Evolutionary conservation across 2,329 filamentous ascomycete genomes (phyloP).

Genomic region (Tolypocladium ovalisporum): DNA sequence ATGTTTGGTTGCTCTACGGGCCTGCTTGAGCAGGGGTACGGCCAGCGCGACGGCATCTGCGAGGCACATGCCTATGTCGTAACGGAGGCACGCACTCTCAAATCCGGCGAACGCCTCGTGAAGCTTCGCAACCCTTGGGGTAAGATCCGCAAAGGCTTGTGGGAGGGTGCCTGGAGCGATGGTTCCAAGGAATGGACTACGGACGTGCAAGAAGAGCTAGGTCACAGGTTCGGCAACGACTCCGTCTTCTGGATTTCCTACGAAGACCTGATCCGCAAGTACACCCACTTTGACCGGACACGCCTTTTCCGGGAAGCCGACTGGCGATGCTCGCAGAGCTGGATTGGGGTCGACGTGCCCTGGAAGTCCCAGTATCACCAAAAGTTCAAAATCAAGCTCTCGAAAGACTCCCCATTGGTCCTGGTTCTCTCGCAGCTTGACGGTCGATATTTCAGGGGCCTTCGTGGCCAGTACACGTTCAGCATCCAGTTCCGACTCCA

Average conservation of each 20-base stretch:
- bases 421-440: constrained; percentile 53
- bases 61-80: constrained; percentile 50
- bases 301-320: constrained; percentile 46
- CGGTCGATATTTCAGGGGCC: constrained; percentile 48
- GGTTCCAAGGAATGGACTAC: constrained; percentile 52
- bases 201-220: constrained; percentile 45
- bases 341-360: constrained; percentile 51
- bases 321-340: constrained; percentile 48
- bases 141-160: constrained; percentile 43
- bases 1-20: constrained; percentile 62
- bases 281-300: constrained; percentile 49
- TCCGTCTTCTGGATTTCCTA: constrained; percentile 56
- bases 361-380: constrained; percentile 53
- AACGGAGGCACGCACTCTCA: constrained; percentile 44
- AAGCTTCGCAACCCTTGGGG: constrained; percentile 53
- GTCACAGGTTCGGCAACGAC: constrained; percentile 49
- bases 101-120: constrained; percentile 42
- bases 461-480: constrained; percentile 47
- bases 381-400: constrained; percentile 47
- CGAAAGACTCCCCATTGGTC: constrained; percentile 45
- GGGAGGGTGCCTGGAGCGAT: constrained; percentile 50
- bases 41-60: constrained; percentile 45
- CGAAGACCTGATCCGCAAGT: constrained; percentile 51
- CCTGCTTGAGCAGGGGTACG: constrained; percentile 51
- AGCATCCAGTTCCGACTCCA: constrained; percentile 41